Evolutionary conservation across 371 early-diverging fungal genomes (phyloP), one percentile per base, ranked within the genome.

Genomic region (Coemansia linderi): DNA sequence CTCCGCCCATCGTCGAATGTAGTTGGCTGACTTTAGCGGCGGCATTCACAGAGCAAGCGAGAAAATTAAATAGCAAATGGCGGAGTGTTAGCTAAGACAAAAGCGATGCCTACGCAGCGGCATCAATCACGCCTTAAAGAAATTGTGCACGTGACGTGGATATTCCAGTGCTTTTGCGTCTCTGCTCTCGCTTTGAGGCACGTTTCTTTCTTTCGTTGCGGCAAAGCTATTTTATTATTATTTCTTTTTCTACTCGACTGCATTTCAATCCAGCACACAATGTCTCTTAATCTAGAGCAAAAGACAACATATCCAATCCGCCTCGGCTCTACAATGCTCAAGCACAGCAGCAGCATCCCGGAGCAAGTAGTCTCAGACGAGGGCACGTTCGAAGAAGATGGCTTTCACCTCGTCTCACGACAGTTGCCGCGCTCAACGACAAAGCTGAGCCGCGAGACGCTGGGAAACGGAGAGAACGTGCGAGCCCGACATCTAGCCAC

Each of bases 201-300:
- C 24, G 48, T 19, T 29, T n/a, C n/a, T 46, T 27, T 50, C n/a
- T 17, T 19, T 46, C 6, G 19, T 19, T 15, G 29, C 31, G n/a
- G 33, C 33, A 33, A 33, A 33, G 33, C 33, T 33, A 9, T 33
- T 36, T 10, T 33, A 9, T 33, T 36, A 4, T 17, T 8, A 9
- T 31, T n/a, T 19, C 17, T 50, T 37, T 10, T 50, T 37, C n/a
- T 7, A 10, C 19, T 36, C 46, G 4, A 57, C 44, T 61, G 37
- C 43, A 43, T 17, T 31, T 17, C 19, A 57, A 36, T 61, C 31
- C 43, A 24, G 24, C 40, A 24, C 39, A 59, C 33, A 69, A 77
- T 77, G 78, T 66, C 78, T 31, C 65, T 77, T 33, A 77, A 77
- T 48, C 54, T 77, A 27, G 78, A 77, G n/a, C 66, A 75, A 57